Base-by-base conservation (phyloP, 2,329 filamentous ascomycete species). In the Colletotrichum liriopes region DNA sequence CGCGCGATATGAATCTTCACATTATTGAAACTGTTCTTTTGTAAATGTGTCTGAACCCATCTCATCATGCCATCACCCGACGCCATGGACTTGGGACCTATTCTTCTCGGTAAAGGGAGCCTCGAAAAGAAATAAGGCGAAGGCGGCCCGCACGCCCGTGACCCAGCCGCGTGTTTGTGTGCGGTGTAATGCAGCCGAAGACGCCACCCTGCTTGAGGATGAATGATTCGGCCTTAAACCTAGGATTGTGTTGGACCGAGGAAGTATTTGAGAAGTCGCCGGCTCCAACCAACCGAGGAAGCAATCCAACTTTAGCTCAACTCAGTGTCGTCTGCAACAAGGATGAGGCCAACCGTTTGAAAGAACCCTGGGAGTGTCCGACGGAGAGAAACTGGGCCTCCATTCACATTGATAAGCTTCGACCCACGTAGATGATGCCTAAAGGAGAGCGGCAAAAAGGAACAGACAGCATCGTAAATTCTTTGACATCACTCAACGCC, bases 211-310 rank as follows among this genome's bases (percentile, higher is more conserved):
- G 61, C 16, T 5, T 11, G 7, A 64, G 61, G 35, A 64, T 63
- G 6, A 49, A 23, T 4, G 45, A 49, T 20, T 49, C 45, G 45
- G 20, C 23, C 12, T 49, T 9, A n/a, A 49, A 3, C 81, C 29
- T n/a, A 32, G 6, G 29, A 32, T 6, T 32, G 29, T 32, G 29
- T 32, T 32, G 6, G 29, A 32, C 29, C 29, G 2, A 32, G 29
- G 6, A 32, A 4, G 29, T 32, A 32, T 32, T 26, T 26, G 23
- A 26, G 23, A 26, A 26, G 23, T 26, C 23, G 23, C 23, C 23
- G 23, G 23, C 23, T 26, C 23, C 23, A 26, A 26, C 23, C 23
- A 26, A 26, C 23, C 23, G 23, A 26, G 23, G 23, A 26, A 26
- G 23, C 23, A 26, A 26, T 26, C 23, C 23, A 26, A 26, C 23